phyloP scores from a whole-genome alignment of 805 yeast genomes.

The Zygosaccharomyces kombuchaensis region DNA sequence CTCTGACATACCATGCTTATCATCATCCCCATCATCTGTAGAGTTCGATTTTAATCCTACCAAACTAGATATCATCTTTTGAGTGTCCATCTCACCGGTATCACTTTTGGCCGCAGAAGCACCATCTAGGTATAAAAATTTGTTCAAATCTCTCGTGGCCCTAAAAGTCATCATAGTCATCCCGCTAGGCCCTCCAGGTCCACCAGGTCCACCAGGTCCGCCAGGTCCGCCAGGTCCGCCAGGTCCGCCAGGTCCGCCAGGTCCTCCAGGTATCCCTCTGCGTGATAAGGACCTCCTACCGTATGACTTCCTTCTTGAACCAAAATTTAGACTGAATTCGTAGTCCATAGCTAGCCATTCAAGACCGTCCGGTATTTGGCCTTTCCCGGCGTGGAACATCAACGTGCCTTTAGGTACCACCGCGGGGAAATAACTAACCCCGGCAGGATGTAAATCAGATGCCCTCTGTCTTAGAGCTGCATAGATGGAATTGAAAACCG shows the following conservation, averaged over 20 bases:
- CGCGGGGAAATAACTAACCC: slow-evolving; percentile 58
- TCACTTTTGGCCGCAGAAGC: slow-evolving; percentile 58
- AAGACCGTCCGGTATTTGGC: slow-evolving; percentile 41
- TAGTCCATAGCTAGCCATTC: slow-evolving; percentile 67
- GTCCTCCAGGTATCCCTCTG: neutral
- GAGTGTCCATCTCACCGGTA: slow-evolving; percentile 62
- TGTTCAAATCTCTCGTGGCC: slow-evolving; percentile 44
- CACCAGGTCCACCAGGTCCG: neutral
- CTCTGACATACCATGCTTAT: slow-evolving; percentile 38
- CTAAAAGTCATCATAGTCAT: slow-evolving; percentile 43
- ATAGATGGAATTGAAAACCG: slow-evolving; percentile 51
- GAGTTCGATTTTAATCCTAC: slow-evolving; percentile 14
- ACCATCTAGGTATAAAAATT: slow-evolving; percentile 54
- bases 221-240: slow-evolving; percentile 6
- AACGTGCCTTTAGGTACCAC: slow-evolving; percentile 55
- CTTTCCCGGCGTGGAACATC: slow-evolving; percentile 51
- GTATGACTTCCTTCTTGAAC: slow-evolving; percentile 23
- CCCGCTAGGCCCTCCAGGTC: slow-evolving; percentile 7
- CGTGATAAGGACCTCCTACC: slow-evolving; percentile 20
- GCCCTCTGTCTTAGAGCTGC: slow-evolving; percentile 50
- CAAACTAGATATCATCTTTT: slow-evolving; percentile 39
- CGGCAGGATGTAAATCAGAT: slow-evolving; percentile 50
- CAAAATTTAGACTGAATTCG: slow-evolving; percentile 55
- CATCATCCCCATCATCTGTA: slow-evolving; percentile 17
- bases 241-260: no score